These are phyloP conservation scores for Cyclanthera cordifolia DNA, from an alignment of 306 rosid species.

Conservation along the genomic window DNA sequence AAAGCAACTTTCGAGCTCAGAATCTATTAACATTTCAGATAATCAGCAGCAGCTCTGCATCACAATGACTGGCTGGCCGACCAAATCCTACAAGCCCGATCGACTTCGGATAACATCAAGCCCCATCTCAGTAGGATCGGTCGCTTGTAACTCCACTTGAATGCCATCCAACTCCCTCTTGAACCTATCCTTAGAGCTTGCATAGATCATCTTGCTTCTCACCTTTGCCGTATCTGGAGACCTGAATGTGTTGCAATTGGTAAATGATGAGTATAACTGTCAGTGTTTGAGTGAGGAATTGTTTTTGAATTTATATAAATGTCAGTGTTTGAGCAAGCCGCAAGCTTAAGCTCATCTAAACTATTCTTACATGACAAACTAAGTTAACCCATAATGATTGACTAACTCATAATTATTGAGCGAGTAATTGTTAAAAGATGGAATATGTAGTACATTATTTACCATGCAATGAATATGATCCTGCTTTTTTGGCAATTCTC, in stretches of 20 bases:
- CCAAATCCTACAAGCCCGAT: not conserved
- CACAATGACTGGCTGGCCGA: not conserved
- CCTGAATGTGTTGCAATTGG: not conserved
- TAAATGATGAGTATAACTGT: not conserved
- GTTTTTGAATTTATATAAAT: too few species aligned
- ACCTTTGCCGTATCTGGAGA: constrained; percentile 9
- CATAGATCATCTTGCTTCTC: constrained; percentile 15
- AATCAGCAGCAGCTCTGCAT: not conserved
- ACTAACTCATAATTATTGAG: not conserved
- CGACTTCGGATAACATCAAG: constrained; percentile 17
- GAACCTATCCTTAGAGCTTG: constrained; percentile 14
- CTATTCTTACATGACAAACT: too few species aligned
- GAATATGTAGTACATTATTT: not conserved
- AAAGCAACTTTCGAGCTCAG: constrained; percentile 1
- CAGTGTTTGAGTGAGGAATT: not conserved
- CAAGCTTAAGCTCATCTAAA: too few species aligned
- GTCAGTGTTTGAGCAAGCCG: too few species aligned
- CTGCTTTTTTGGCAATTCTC: constrained; percentile 47
- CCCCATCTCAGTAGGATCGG: constrained; percentile 18
- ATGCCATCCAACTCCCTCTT: constrained; percentile 14
- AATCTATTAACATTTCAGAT: constrained; percentile 11
- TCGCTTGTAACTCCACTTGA: constrained; percentile 16
- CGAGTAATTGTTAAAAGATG: not conserved
- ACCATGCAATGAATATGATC: constrained; percentile 46
- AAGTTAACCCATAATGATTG: too few species aligned